Base-by-base conservation (phyloP, 2,329 filamentous ascomycete genomes). In the Colletotrichum musicola region DNA sequence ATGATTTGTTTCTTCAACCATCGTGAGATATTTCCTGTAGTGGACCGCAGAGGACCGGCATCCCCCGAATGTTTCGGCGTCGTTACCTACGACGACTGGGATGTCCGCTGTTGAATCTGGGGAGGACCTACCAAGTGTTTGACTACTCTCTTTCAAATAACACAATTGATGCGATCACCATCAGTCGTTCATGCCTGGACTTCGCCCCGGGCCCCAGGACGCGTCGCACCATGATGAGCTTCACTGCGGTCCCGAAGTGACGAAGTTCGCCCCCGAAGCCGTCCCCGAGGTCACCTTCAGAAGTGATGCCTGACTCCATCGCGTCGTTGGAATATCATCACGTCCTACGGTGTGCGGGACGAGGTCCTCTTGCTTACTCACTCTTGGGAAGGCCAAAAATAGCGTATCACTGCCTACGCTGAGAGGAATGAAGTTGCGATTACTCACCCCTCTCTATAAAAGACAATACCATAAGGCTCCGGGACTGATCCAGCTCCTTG, bases 71-170 rank as follows among this genome's bases (percentile, higher is more conserved):
- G 35, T 51, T 40, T 51, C 13, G 46, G 18, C 7, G 6, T 50
- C 55, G 22, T 16, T 42, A 27, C 20, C 42, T 25, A 14, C n/a
- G n/a, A n/a, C n/a, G 56, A 47, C 56, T 40, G 44, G 44, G 56
- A 16, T 47, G 14, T 18, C 44, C 56, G 46, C 46, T 49, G 22
- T 44, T 40, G 10, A n/a, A n/a, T 22, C 14, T 27, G 22, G 27
- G 46, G 30, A 16, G 14, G 10, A 42, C 16, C 14, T 50, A 4
- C 20, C 35, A 20, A 60, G 40, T 22, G 44, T 27, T 35, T 35
- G 30, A 35, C 30, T 1, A 9, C 30, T 10, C n/a, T 3, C 56
- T 40, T 38, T 27, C 14, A 40, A 38, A 20, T 25, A 30, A 13
- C 13, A 4, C 22, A 7, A 4, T 38, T 49, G 56, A 49, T 59